phyloP scores from a whole-genome alignment of 2,329 filamentous ascomycete genomes.

The Lachnellula suecica region DNA sequence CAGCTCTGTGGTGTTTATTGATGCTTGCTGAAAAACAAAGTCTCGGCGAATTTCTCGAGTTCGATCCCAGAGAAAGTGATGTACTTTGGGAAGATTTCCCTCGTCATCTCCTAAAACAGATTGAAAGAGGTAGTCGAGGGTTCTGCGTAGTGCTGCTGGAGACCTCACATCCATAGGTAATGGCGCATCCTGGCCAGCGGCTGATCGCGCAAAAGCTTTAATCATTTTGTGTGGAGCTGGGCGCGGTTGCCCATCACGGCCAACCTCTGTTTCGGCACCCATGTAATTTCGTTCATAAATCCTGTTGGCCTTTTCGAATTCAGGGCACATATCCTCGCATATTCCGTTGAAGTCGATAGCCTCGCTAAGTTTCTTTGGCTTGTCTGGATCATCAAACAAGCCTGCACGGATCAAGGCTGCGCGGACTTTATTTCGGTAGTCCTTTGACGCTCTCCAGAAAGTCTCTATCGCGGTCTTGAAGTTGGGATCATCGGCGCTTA shows the following conservation, averaged over 20 bases:
- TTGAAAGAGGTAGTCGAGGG: slow-evolving; percentile 63
- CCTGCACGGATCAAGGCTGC: slow-evolving; percentile 57
- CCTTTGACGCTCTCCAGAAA: slow-evolving; percentile 55
- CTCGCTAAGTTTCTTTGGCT: slow-evolving; percentile 59
- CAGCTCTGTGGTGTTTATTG: slow-evolving; percentile 53
- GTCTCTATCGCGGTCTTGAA: slow-evolving; percentile 40
- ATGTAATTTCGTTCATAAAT: slow-evolving; percentile 62
- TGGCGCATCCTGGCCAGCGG: slow-evolving; percentile 66
- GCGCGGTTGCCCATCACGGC: slow-evolving; percentile 40
- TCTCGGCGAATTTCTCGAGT: slow-evolving; percentile 67
- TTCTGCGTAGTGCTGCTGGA: slow-evolving; percentile 54
- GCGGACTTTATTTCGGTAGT: slow-evolving; percentile 56
- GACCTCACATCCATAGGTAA: slow-evolving; percentile 68
- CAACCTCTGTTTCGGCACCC: slow-evolving; percentile 50
- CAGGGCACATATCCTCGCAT: slow-evolving; percentile 69
- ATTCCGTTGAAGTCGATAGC: slow-evolving; percentile 68
- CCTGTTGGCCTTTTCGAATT: slow-evolving; percentile 62
- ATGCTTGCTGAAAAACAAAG: slow-evolving; percentile 67
- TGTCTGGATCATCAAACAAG: slow-evolving; percentile 64
- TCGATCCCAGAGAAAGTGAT: slow-evolving; percentile 68
- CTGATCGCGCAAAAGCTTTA: slow-evolving; percentile 66
- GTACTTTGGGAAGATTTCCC: slow-evolving; percentile 51
- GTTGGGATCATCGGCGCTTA: slow-evolving; percentile 16
- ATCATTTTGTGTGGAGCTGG: slow-evolving; percentile 57
- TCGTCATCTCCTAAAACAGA: slow-evolving; percentile 54